These are phyloP conservation scores for Cynara cardunculus DNA, from an alignment of 129 eudicot genomes.

Conservation along the genomic window DNA sequence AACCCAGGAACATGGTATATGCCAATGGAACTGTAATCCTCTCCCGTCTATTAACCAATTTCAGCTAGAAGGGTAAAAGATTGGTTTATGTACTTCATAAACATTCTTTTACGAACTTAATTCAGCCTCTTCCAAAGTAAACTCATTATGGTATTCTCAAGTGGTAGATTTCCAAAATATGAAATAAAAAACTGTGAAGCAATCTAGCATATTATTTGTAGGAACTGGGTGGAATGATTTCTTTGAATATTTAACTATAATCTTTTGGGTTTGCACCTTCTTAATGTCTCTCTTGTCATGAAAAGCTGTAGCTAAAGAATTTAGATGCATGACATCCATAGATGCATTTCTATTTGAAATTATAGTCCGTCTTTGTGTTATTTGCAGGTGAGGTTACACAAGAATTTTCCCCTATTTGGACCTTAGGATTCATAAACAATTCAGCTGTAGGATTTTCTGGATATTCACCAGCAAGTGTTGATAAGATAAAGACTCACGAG, in stretches of 20 bases:
- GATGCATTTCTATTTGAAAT: neutral
- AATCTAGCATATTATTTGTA: neutral
- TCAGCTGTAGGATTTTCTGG: conserved; percentile 16
- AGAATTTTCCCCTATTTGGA: conserved; percentile 30
- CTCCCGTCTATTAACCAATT: neutral
- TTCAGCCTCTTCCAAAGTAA: neutral
- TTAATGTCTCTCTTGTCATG: neutral
- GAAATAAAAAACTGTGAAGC: neutral
- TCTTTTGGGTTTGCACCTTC: neutral
- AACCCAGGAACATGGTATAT: neutral
- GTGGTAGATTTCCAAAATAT: neutral
- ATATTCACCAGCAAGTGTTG: conserved; percentile 22
- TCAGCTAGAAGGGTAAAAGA: neutral
- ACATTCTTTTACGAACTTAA: neutral
- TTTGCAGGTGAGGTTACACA: conserved; percentile 62
- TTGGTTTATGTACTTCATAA: neutral
- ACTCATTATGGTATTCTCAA: neutral
- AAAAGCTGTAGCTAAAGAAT: neutral
- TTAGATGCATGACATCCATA: neutral
- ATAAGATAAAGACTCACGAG: conserved; percentile 11
- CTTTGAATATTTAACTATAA: neutral
- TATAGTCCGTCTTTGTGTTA: neutral
- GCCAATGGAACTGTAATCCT: neutral
- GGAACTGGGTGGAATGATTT: neutral
- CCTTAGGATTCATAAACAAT: conserved; percentile 33